Percentiles rank a stretch among this genome's conserved stretches.
These are phyloP conservation scores for Scedosporium apiospermum DNA, from an alignment of 2,329 filamentous ascomycete genomes.

Conservation along the genomic window DNA sequence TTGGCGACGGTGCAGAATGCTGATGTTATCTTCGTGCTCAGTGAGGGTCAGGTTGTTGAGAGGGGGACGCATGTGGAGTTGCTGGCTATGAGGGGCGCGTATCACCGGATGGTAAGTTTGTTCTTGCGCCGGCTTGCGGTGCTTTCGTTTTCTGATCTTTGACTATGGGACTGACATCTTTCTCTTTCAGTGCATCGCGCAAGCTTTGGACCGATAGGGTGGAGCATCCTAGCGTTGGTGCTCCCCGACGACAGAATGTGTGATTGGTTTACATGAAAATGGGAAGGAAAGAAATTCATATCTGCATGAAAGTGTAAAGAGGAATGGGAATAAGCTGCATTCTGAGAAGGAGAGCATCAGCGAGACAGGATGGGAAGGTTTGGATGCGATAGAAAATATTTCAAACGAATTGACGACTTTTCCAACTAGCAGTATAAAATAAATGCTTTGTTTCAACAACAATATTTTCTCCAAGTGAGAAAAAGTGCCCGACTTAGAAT, in stretches of 20 bases:
- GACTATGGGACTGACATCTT: neutral
- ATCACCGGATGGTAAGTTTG: conserved; percentile 38
- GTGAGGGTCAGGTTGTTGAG: conserved; percentile 30
- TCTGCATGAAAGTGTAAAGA: neutral
- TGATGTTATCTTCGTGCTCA: conserved; percentile 34
- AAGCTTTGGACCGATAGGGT: conserved; percentile 3
- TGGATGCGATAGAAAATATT: neutral
- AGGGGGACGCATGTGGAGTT: conserved; percentile 40
- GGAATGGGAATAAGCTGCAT: neutral
- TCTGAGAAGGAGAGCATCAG: neutral
- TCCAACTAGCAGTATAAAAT: neutral
- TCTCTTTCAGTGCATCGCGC: conserved; percentile 1
- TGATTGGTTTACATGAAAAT: neutral
- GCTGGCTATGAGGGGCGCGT: conserved; percentile 38
- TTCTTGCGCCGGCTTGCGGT: conserved; percentile 13
- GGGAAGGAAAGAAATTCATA: neutral
- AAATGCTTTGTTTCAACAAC: no score
- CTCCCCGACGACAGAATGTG: neutral
- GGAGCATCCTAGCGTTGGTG: neutral
- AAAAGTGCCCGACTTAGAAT: no score
- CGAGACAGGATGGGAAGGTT: neutral
- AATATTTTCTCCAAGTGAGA: no score
- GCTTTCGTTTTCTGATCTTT: neutral
- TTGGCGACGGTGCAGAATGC: conserved; percentile 31
- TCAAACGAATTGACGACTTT: neutral